Evolutionary conservation across 2,329 filamentous ascomycete species (phyloP).

Genomic region (Pseudogymnoascus sp.): DNA sequence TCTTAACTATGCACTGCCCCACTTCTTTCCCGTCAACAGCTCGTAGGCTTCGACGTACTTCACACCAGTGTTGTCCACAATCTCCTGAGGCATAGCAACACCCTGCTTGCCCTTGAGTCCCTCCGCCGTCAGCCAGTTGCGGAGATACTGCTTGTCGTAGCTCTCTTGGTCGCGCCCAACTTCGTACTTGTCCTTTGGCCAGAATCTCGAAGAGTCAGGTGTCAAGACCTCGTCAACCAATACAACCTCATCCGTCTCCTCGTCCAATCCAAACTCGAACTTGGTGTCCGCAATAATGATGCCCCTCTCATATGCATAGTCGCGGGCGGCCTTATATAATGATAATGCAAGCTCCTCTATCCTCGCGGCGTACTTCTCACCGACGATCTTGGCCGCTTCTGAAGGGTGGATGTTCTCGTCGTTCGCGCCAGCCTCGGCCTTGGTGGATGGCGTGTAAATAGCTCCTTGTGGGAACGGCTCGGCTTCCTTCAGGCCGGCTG

Average conservation of each 20-base stretch:
- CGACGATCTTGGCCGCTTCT: constrained; percentile 39
- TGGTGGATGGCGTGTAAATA: constrained; percentile 60
- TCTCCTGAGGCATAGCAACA: constrained; percentile 63
- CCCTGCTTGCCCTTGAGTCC: constrained; percentile 69
- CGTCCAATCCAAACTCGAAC: constrained; percentile 62
- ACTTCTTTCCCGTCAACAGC: constrained; percentile 52
- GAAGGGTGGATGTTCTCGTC: constrained; percentile 63
- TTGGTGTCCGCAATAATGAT: constrained; percentile 70
- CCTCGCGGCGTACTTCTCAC: constrained; percentile 47
- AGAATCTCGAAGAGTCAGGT: constrained; percentile 79
- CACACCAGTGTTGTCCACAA: constrained; percentile 57
- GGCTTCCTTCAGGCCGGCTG: constrained; percentile 50
- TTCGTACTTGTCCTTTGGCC: constrained; percentile 66
- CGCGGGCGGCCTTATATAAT: constrained; percentile 49
- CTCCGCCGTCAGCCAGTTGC: constrained; percentile 70
- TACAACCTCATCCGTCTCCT: constrained; percentile 52
- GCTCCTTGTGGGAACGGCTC: constrained; percentile 50
- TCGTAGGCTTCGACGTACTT: constrained; percentile 73
- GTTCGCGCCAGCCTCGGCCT: constrained; percentile 57
- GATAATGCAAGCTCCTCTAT: constrained; percentile 51
- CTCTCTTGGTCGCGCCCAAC: constrained; percentile 69
- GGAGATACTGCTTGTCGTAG: constrained; percentile 80
- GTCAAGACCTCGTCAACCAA: constrained; percentile 67
- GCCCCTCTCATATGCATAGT: constrained; percentile 47
- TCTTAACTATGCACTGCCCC: constrained; percentile 26